Conservation (phyloP, 257 asterid genomes). For the Solanum pimpinellifolium region DNA sequence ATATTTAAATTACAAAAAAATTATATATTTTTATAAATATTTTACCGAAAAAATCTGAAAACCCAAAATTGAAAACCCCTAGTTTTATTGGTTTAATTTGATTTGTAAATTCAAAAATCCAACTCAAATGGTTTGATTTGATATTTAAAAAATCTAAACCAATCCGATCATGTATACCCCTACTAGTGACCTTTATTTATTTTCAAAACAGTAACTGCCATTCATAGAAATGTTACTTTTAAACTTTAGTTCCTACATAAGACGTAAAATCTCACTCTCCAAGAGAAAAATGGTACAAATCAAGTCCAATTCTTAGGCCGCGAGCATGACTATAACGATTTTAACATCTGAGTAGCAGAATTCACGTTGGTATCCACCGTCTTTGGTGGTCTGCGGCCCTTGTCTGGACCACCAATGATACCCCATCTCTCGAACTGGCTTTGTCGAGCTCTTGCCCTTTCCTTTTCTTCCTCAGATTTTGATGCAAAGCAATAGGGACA, state of each 20-base stretch:
- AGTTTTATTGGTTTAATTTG: too few species aligned
- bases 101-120: too few species aligned
- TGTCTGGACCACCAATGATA: constrained; percentile 89
- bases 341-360: constrained; percentile 20
- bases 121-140: too few species aligned
- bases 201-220: neutral
- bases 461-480: constrained; percentile 91
- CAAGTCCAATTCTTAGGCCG: neutral
- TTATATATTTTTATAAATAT: too few species aligned
- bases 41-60: too few species aligned
- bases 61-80: too few species aligned
- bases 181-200: neutral
- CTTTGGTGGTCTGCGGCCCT: constrained; percentile 57
- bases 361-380: constrained; percentile 1
- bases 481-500: constrained; percentile 82
- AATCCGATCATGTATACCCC: too few species aligned
- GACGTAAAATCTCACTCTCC: neutral
- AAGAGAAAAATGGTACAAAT: neutral
- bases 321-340: constrained; percentile 7
- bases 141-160: too few species aligned
- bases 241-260: neutral
- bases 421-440: constrained; percentile 84
- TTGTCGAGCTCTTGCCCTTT: constrained; percentile 87
- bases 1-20: too few species aligned
- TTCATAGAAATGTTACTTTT: neutral